Conservation (phyloP, 441 rosid species). For the Arabidopsis lyrata region DNA sequence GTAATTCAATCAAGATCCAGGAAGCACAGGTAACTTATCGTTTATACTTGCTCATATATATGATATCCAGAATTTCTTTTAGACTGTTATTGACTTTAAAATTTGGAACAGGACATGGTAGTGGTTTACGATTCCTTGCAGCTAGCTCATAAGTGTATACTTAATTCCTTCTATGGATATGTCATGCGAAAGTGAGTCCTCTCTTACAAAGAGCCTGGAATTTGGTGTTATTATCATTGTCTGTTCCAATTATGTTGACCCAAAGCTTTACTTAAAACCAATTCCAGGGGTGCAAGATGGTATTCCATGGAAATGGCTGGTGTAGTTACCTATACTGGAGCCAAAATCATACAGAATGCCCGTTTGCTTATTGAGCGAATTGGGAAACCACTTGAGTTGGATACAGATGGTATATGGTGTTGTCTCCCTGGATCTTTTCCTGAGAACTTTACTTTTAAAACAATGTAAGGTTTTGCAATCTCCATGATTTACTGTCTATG, state of each 20-base stretch:
- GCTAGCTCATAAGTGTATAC: constrained; percentile 98
- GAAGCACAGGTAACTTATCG: constrained; percentile 83
- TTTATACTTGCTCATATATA: constrained; percentile 28
- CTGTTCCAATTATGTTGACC: constrained; percentile 40
- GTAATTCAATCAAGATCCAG: constrained; percentile 96
- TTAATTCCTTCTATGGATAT: constrained; percentile 99
- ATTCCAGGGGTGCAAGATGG: constrained; percentile 98
- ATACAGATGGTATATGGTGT: constrained; percentile 99
- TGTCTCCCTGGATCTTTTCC: constrained; percentile 97
- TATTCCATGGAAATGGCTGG: constrained; percentile 99
- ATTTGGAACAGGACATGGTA: constrained; percentile 88
- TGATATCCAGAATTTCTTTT: constrained; percentile 31
- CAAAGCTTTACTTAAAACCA: constrained; percentile 43
- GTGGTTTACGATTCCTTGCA: constrained; percentile 98
- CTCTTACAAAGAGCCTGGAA: constrained; percentile 34
- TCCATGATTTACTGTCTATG: constrained; percentile 23
- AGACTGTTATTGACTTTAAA: constrained; percentile 38
- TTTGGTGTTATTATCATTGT: constrained; percentile 28
- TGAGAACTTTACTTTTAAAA: constrained; percentile 91
- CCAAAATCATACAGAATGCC: constrained; percentile 98
- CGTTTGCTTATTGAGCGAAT: constrained; percentile 93
- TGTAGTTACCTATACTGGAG: constrained; percentile 99
- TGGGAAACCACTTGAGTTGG: constrained; percentile 99
- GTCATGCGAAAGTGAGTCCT: constrained; percentile 98
- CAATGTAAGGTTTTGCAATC: constrained; percentile 68